Evolutionary conservation across 192 early-diverging fungal species (phyloP).

Genomic region (Geranomyces michiganensis): DNA sequence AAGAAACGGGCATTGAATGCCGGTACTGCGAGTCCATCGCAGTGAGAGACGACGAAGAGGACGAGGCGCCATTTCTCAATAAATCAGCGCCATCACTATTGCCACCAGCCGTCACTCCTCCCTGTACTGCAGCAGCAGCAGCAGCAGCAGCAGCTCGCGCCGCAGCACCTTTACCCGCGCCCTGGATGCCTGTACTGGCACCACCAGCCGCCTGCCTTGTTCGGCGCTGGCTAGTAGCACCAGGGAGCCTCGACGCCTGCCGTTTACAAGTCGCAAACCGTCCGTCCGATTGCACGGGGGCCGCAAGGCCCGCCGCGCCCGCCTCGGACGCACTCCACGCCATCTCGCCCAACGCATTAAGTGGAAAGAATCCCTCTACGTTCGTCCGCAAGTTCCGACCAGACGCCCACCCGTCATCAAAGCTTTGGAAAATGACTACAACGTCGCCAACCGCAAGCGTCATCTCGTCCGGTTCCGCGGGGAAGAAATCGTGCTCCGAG

Average conservation of each 20-base stretch:
- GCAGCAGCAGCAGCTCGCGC: too few species aligned
- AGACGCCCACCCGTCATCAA: conserved; percentile 41
- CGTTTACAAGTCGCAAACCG: conserved; percentile 4
- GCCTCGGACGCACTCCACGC: conserved; percentile 22
- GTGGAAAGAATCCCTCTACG: conserved; percentile 31
- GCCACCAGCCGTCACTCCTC: too few species aligned
- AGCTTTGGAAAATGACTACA: conserved; percentile 27
- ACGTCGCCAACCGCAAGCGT: conserved; percentile 23
- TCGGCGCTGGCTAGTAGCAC: too few species aligned
- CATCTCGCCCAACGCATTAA: conserved; percentile 19
- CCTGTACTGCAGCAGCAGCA: too few species aligned
- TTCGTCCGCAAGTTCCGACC: conserved; percentile 25
- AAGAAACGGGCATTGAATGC: too few species aligned
- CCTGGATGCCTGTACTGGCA: too few species aligned
- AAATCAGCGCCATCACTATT: too few species aligned
- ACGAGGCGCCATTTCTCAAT: too few species aligned
- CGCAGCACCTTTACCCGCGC: too few species aligned
- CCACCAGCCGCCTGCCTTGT: too few species aligned
- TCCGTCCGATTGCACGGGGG: conserved; percentile 7
- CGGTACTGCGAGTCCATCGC: too few species aligned
- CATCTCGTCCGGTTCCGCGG: conserved; percentile 31
- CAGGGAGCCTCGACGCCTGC: conserved; percentile 1
- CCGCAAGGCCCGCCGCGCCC: conserved; percentile 15
- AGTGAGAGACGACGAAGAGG: too few species aligned
- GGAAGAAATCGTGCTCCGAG: conserved; percentile 13